Evolutionary conservation across 495 filamentous ascomycete genomes (phyloP).

Genomic region (Lophiotrema nucula): DNA sequence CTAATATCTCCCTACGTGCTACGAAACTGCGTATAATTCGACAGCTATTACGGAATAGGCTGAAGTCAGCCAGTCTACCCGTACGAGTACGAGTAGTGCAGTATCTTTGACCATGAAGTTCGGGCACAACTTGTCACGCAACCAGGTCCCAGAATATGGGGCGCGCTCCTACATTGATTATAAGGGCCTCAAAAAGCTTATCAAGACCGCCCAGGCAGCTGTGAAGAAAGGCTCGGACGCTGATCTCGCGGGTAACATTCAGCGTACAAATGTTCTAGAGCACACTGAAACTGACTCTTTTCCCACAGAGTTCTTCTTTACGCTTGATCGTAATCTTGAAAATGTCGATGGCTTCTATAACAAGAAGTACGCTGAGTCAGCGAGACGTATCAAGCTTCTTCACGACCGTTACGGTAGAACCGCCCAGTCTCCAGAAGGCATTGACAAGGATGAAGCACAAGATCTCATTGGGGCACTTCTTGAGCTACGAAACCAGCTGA

Average conservation of each 20-base stretch:
- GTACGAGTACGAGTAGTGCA: no score
- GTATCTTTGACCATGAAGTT: conserved; percentile 43
- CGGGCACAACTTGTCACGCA: conserved; percentile 69
- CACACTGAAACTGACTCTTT: neutral
- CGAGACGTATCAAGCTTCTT: conserved; percentile 77
- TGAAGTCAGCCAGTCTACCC: no score
- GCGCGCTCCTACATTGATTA: conserved; percentile 91
- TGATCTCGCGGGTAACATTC: conserved; percentile 64
- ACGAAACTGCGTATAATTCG: no score
- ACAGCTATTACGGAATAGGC: no score
- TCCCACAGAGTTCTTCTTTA: conserved; percentile 80
- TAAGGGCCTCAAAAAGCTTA: conserved; percentile 90
- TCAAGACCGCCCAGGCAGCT: conserved; percentile 69
- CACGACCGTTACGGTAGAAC: conserved; percentile 76
- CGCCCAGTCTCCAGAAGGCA: conserved; percentile 48
- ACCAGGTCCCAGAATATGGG: conserved; percentile 98
- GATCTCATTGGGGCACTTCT: conserved; percentile 86
- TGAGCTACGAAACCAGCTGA: conserved; percentile 78
- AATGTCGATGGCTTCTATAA: conserved; percentile 94
- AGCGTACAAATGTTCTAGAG: conserved; percentile 8
- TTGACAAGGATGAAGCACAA: conserved; percentile 75
- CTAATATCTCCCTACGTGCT: neutral
- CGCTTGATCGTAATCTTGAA: conserved; percentile 93
- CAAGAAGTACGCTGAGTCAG: conserved; percentile 81
- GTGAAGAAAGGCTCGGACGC: conserved; percentile 66